A percentile compares a stretch with the other conserved stretches of the same genome.
phyloP scores from a whole-genome alignment of 1,139 yeast genomes.

The Pneumocystis wakefieldiae region DNA sequence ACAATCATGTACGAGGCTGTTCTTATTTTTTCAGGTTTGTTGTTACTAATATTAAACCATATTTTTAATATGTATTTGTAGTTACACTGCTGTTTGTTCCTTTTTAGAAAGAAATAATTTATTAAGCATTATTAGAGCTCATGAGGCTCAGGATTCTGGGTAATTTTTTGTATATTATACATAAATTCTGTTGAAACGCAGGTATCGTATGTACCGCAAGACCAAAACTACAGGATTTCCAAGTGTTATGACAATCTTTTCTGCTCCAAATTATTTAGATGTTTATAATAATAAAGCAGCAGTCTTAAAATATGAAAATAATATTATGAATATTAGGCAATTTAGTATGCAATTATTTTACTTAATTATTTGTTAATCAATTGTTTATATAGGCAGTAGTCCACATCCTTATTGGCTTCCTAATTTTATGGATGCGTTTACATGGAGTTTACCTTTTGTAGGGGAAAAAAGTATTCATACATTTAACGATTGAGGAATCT shows the following conservation, averaged over 20 bases:
- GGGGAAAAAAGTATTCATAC: constrained; percentile 48
- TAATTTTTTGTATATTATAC: constrained; percentile 26
- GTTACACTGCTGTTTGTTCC: constrained; percentile 70
- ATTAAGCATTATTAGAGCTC: constrained; percentile 79
- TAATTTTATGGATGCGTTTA: constrained; percentile 91
- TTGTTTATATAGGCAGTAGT: constrained; percentile 33
- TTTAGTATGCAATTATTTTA: constrained; percentile 30
- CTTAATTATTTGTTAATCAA: not conserved
- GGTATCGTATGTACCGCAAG: constrained; percentile 63
- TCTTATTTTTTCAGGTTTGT: constrained; percentile 50
- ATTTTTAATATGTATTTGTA: constrained; percentile 16
- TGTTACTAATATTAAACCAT: not conserved
- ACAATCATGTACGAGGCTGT: constrained; percentile 79
- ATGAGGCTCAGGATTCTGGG: constrained; percentile 96
- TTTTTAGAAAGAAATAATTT: constrained; percentile 70
- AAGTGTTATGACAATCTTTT: constrained; percentile 74
- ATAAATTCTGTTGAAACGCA: not conserved
- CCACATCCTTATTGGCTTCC: constrained; percentile 98
- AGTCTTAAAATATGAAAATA: constrained; percentile 69
- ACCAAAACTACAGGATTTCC: constrained; percentile 88
- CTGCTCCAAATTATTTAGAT: constrained; percentile 92
- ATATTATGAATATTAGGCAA: constrained; percentile 85
- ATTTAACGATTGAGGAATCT: not conserved
- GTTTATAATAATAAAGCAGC: constrained; percentile 94
- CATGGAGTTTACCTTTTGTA: constrained; percentile 95